A percentile compares a stretch with the other conserved stretches of the same genome.
phyloP scores from a whole-genome alignment of 2,329 filamentous ascomycete genomes.

The Colletotrichum orbiculare region DNA sequence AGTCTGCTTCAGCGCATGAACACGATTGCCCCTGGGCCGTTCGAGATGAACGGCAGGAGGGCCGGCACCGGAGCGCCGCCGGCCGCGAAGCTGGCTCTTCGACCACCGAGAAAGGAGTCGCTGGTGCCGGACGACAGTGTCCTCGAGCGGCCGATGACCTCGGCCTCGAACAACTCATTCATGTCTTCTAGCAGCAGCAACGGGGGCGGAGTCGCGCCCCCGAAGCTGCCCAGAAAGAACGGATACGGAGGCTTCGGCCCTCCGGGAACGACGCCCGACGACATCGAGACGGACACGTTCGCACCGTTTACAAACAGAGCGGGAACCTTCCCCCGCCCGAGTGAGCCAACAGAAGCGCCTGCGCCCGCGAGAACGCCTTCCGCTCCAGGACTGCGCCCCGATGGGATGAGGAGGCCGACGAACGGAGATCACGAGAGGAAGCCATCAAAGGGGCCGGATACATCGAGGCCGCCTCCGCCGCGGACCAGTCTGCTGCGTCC shows the following conservation, averaged over 20 bases:
- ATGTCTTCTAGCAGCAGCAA: slow-evolving; percentile 35
- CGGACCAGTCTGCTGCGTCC: slow-evolving; percentile 60
- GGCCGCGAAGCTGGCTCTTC: slow-evolving; percentile 47
- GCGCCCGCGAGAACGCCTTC: slow-evolving; percentile 58
- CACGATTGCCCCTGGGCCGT: slow-evolving; percentile 73
- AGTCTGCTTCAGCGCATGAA: slow-evolving; percentile 71
- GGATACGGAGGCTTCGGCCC: slow-evolving; percentile 70
- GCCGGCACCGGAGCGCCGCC: slow-evolving; percentile 37
- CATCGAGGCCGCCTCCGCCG: slow-evolving; percentile 63
- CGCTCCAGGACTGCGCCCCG: slow-evolving; percentile 56
- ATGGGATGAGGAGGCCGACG: slow-evolving; percentile 46
- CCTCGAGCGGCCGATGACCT: slow-evolving; percentile 44
- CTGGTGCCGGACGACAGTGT: slow-evolving; percentile 36
- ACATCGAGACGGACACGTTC: slow-evolving; percentile 44
- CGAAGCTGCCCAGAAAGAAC: slow-evolving; percentile 58
- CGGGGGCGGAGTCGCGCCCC: slow-evolving; percentile 43
- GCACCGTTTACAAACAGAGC: slow-evolving; percentile 56
- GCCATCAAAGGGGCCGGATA: slow-evolving; percentile 60
- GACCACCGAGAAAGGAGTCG: slow-evolving; percentile 42
- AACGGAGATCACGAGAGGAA: slow-evolving; percentile 45
- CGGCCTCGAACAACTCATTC: slow-evolving; percentile 44
- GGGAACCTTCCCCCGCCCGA: slow-evolving; percentile 63
- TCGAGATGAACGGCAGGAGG: slow-evolving; percentile 60
- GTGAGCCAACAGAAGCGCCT: slow-evolving; percentile 50
- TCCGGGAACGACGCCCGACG: slow-evolving; percentile 51